A percentile compares a stretch with the other conserved stretches of the same genome.
Evolutionary conservation across 2,329 filamentous ascomycete genomes (phyloP).

Genomic region (Cercospora nicotianae): DNA sequence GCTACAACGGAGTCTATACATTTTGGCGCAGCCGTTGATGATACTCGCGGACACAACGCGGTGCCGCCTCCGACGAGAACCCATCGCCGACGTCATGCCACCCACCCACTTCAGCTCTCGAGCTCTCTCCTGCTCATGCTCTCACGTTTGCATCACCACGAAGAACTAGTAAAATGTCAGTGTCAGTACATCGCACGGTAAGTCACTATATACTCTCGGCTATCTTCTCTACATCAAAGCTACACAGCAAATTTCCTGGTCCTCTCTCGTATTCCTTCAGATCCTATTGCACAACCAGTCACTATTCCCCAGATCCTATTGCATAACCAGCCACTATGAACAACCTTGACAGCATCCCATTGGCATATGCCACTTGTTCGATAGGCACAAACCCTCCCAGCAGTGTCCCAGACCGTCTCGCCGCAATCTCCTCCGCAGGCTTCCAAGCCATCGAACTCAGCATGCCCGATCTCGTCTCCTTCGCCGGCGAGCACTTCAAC

Average conservation of each 20-base stretch:
- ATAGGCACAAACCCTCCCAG: constrained; percentile 52
- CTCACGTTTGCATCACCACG: neutral
- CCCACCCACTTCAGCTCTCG: neutral
- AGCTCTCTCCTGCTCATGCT: neutral
- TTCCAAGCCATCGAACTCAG: constrained; percentile 72
- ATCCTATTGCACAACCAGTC: neutral
- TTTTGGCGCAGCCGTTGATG: too few species aligned
- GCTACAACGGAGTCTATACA: too few species aligned
- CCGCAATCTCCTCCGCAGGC: constrained; percentile 63
- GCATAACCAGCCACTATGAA: constrained; percentile 16
- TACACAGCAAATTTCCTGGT: too few species aligned
- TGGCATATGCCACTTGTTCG: constrained; percentile 59
- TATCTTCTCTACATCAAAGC: neutral
- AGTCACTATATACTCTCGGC: neutral
- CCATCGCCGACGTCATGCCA: neutral
- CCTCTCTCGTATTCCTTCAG: neutral
- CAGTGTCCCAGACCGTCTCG: constrained; percentile 60
- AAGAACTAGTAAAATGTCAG: neutral
- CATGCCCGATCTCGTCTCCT: constrained; percentile 69
- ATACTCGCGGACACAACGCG: too few species aligned
- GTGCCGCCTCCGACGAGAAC: neutral
- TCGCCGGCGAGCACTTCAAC: constrained; percentile 54
- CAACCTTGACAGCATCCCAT: constrained; percentile 43
- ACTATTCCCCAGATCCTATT: too few species aligned
- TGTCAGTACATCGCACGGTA: neutral